phyloP scores from a whole-genome alignment of 345 rosid genomes.

The Boechera divaricarpa region DNA sequence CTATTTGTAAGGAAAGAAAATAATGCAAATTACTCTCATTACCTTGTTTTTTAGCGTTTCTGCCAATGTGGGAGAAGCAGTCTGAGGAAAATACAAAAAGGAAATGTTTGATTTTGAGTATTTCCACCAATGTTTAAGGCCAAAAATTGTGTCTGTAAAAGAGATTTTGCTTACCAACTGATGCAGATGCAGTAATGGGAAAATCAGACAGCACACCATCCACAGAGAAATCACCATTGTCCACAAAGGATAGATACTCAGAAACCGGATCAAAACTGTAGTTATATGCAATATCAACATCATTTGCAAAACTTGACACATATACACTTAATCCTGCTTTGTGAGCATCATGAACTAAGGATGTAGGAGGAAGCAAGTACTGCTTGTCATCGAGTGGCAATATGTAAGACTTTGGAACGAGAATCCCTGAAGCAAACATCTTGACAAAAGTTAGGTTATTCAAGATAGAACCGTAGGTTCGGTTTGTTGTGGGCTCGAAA shows the following conservation, averaged over 20 bases:
- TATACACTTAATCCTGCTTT: slow-evolving; percentile 72
- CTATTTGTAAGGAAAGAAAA: neutral
- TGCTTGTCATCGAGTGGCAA: slow-evolving; percentile 55
- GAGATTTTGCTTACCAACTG: slow-evolving; percentile 52
- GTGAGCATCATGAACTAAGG: slow-evolving; percentile 76
- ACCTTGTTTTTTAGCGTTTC: slow-evolving; percentile 60
- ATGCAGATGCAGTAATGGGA: slow-evolving; percentile 70
- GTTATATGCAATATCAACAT: slow-evolving; percentile 60
- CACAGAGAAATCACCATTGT: slow-evolving; percentile 76
- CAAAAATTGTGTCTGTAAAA: neutral
- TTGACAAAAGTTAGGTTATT: slow-evolving; percentile 66
- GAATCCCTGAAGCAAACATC: slow-evolving; percentile 86
- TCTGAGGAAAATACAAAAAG: slow-evolving; percentile 49
- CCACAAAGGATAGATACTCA: slow-evolving; percentile 64
- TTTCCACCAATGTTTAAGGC: too few relatives aligned
- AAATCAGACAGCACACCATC: slow-evolving; percentile 86
- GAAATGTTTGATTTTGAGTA: neutral
- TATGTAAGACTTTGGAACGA: slow-evolving; percentile 74
- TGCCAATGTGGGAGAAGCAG: slow-evolving; percentile 64
- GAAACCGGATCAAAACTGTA: slow-evolving; percentile 74
- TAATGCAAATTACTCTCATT: slow-evolving; percentile 15
- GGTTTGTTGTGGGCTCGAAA: slow-evolving; percentile 66
- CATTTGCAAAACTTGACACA: slow-evolving; percentile 71
- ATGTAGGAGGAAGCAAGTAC: slow-evolving; percentile 57
- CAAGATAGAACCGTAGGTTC: slow-evolving; percentile 59